A percentile compares a stretch with the other conserved stretches of the same genome.
These are phyloP conservation scores for Scedosporium aurantiacum DNA, from an alignment of 2,329 filamentous ascomycete species.

Conservation along the genomic window DNA sequence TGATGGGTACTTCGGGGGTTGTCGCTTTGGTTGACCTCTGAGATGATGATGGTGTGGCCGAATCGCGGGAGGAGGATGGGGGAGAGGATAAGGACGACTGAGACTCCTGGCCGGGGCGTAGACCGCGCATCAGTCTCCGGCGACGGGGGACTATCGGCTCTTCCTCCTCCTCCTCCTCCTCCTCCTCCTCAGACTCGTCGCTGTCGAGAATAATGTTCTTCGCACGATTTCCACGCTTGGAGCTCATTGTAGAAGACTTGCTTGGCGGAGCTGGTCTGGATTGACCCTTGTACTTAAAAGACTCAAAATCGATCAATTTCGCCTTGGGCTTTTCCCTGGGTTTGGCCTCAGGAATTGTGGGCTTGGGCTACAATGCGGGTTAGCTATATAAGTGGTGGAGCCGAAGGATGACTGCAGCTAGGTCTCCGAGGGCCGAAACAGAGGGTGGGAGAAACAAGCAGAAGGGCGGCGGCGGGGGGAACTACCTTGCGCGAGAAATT, in stretches of 20 bases:
- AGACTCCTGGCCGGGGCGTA: constrained; percentile 1
- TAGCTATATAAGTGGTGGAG: neutral
- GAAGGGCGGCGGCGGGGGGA: neutral
- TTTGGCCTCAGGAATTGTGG: neutral
- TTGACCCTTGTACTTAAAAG: constrained; percentile 1
- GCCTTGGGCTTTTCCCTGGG: neutral
- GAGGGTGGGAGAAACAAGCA: neutral
- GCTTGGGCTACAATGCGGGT: constrained; percentile 2
- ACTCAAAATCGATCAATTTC: constrained; percentile 2
- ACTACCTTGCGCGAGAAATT: constrained; percentile 23
- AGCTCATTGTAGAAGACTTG: neutral
- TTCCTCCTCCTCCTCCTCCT: neutral
- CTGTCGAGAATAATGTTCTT: constrained; percentile 1
- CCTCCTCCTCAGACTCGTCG: neutral
- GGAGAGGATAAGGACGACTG: neutral
- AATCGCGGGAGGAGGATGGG: neutral
- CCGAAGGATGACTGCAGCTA: neutral
- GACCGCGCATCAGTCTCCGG: constrained; percentile 11
- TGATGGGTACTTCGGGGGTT: constrained; percentile 2
- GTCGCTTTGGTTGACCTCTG: constrained; percentile 6
- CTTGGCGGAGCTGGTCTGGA: neutral
- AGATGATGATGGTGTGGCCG: neutral
- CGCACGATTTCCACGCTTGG: neutral
- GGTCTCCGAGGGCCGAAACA: neutral
- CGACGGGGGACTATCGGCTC: neutral